Evolutionary conservation across 192 early-diverging fungal genomes (phyloP).

Genomic region (Coemansia sp.): DNA sequence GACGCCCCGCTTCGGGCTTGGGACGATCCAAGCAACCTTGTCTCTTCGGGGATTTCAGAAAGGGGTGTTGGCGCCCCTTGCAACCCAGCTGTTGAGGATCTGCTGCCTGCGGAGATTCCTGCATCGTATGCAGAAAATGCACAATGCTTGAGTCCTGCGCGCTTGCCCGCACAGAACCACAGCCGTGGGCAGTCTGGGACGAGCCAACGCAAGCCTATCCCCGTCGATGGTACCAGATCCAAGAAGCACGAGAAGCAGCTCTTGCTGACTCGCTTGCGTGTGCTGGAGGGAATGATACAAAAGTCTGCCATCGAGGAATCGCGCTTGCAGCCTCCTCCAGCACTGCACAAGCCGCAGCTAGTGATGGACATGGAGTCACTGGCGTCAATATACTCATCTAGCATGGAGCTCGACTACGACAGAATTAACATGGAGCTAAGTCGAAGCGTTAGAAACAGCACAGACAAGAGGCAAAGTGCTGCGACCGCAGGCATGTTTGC

Average conservation of each 20-base stretch:
- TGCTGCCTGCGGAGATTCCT: not conserved
- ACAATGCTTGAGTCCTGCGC: slow-evolving; percentile 31
- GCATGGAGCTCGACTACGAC: slow-evolving; percentile 44
- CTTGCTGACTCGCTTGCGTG: slow-evolving; percentile 35
- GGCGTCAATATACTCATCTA: slow-evolving; percentile 42
- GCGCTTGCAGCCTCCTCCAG: slow-evolving; percentile 38
- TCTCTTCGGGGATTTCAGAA: not conserved
- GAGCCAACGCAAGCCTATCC: slow-evolving; percentile 20
- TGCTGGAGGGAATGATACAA: slow-evolving; percentile 48
- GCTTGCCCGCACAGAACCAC: slow-evolving; percentile 13
- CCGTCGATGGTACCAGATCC: not conserved
- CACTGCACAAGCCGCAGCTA: slow-evolving; percentile 19
- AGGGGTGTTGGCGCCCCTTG: not conserved
- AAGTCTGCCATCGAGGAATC: slow-evolving; percentile 39
- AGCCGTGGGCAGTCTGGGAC: slow-evolving; percentile 16
- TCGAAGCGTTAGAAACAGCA: slow-evolving; percentile 9
- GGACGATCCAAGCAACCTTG: not conserved
- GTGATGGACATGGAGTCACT: slow-evolving; percentile 35
- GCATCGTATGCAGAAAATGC: slow-evolving; percentile 13
- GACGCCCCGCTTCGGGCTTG: not conserved
- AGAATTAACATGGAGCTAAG: slow-evolving; percentile 30
- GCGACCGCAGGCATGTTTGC: not conserved
- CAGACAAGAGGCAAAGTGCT: not conserved
- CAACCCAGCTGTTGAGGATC: not conserved
- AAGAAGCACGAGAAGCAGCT: slow-evolving; percentile 26